These are phyloP conservation scores for Trichoderma erinaceum DNA, from an alignment of 495 filamentous ascomycete species.

Conservation along the genomic window DNA sequence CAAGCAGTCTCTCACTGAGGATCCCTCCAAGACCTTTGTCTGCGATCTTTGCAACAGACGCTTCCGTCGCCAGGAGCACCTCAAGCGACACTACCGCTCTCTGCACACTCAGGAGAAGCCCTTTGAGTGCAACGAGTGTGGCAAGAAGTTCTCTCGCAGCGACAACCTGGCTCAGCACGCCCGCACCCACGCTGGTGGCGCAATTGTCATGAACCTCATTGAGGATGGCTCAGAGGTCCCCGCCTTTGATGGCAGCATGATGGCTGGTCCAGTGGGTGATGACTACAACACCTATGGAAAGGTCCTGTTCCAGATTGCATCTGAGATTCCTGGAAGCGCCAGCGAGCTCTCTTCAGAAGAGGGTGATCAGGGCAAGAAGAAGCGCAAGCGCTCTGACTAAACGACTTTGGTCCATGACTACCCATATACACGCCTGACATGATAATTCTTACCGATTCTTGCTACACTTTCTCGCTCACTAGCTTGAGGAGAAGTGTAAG, in stretches of 20 bases:
- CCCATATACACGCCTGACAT: constrained; percentile 26
- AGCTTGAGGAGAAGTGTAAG: not conserved
- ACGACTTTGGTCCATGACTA: constrained; percentile 16
- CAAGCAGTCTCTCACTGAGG: constrained; percentile 97
- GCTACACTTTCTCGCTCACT: constrained; percentile 25
- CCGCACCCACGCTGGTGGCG: constrained; percentile 84
- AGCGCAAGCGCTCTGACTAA: constrained; percentile 65
- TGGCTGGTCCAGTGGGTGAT: constrained; percentile 22
- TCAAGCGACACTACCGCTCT: constrained; percentile 97
- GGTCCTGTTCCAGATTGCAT: constrained; percentile 70
- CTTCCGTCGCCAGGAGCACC: constrained; percentile 97
- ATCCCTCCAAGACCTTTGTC: constrained; percentile 96
- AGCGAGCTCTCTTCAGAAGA: constrained; percentile 50
- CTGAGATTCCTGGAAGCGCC: constrained; percentile 56
- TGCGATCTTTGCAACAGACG: constrained; percentile 93
- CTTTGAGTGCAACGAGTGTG: constrained; percentile 93
- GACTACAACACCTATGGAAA: constrained; percentile 37
- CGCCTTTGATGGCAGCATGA: constrained; percentile 31
- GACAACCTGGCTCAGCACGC: constrained; percentile 97
- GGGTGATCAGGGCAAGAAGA: constrained; percentile 55
- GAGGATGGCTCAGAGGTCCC: constrained; percentile 58
- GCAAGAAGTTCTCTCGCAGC: constrained; percentile 97
- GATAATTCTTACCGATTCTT: constrained; percentile 16
- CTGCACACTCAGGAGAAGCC: constrained; percentile 98
- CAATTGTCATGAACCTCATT: constrained; percentile 82